These are phyloP conservation scores for Elymus sibiricus DNA, from an alignment of 176 grass and related monocot genomes.

Conservation along the genomic window DNA sequence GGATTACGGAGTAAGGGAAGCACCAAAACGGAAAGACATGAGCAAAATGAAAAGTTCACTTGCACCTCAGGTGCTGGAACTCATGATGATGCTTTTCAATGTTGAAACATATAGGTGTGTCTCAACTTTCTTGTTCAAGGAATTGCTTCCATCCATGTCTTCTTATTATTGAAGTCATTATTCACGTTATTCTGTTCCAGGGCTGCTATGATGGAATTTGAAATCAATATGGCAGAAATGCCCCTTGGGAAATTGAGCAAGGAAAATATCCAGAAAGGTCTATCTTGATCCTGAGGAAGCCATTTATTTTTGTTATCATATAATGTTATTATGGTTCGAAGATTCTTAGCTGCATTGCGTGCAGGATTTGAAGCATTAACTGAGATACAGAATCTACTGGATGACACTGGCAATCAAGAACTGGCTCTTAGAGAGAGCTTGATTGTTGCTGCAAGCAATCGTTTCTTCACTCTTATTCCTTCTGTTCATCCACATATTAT, in stretches of 20 bases:
- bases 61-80: conserved; percentile 72
- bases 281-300: conserved; percentile 7
- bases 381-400: conserved; percentile 87
- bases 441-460: conserved; percentile 86
- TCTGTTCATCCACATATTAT: conserved; percentile 90
- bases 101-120: conserved; percentile 83
- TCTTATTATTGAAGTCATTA: not conserved
- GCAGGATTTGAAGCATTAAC: conserved; percentile 96
- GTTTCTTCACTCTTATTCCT: conserved; percentile 95
- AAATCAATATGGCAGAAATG: conserved; percentile 99
- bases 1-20: conserved; percentile 88
- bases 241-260: conserved; percentile 98
- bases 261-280: conserved; percentile 88
- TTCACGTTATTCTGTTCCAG: conserved; percentile 28
- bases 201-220: conserved; percentile 93
- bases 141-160: not conserved
- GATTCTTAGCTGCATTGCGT: conserved; percentile 1
- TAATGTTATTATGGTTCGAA: conserved; percentile 26
- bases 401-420: conserved; percentile 45
- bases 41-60: conserved; percentile 76
- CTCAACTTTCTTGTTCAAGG: conserved; percentile 21
- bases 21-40: conserved; percentile 53
- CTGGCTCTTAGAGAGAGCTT: conserved; percentile 74
- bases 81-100: conserved; percentile 95
- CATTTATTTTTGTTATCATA: not conserved